Evolutionary conservation across 371 early-diverging fungal genomes (phyloP).

Genomic region (Mortierella polycephala): DNA sequence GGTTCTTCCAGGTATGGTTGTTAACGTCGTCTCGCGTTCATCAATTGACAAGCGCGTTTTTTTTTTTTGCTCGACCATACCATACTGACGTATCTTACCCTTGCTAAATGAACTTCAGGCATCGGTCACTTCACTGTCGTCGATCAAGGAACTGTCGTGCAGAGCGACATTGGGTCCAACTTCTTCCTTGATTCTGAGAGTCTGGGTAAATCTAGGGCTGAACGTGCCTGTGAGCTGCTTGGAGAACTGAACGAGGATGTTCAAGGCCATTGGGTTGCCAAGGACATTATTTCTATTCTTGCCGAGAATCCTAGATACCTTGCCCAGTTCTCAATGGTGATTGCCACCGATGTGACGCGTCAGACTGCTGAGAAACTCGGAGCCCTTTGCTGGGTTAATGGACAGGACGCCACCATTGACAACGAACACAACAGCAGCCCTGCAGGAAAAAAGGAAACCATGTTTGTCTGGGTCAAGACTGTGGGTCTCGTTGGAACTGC

Average conservation of each 20-base stretch:
- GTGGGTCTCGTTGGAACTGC: slow-evolving; percentile 82
- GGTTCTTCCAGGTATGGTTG: slow-evolving; percentile 86
- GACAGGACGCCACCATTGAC: slow-evolving; percentile 2
- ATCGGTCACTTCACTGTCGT: slow-evolving; percentile 89
- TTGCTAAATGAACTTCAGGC: slow-evolving; percentile 62
- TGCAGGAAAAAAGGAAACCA: slow-evolving; percentile 57
- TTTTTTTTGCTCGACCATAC: background rate
- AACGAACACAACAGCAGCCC: background rate
- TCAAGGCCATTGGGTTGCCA: slow-evolving; percentile 58
- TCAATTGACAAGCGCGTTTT: too few relatives aligned
- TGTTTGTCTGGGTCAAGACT: slow-evolving; percentile 74
- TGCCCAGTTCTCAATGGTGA: slow-evolving; percentile 74
- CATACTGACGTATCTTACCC: background rate
- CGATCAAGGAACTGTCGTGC: slow-evolving; percentile 73
- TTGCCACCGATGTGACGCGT: slow-evolving; percentile 75
- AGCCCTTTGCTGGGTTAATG: slow-evolving; percentile 64
- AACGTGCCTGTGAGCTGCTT: slow-evolving; percentile 72
- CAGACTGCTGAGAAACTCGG: slow-evolving; percentile 66
- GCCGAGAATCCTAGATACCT: slow-evolving; percentile 70
- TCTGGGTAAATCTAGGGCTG: slow-evolving; percentile 75
- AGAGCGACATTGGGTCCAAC: slow-evolving; percentile 82
- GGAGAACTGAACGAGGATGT: slow-evolving; percentile 92
- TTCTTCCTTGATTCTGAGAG: slow-evolving; percentile 84
- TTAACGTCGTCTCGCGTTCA: too few relatives aligned
- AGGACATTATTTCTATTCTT: slow-evolving; percentile 57